A percentile compares a stretch with the other conserved stretches of the same genome.
Evolutionary conservation across 1,284 basidiomycete genomes (phyloP).

Genomic region (Apiotrichum mycotoxinovorans): DNA sequence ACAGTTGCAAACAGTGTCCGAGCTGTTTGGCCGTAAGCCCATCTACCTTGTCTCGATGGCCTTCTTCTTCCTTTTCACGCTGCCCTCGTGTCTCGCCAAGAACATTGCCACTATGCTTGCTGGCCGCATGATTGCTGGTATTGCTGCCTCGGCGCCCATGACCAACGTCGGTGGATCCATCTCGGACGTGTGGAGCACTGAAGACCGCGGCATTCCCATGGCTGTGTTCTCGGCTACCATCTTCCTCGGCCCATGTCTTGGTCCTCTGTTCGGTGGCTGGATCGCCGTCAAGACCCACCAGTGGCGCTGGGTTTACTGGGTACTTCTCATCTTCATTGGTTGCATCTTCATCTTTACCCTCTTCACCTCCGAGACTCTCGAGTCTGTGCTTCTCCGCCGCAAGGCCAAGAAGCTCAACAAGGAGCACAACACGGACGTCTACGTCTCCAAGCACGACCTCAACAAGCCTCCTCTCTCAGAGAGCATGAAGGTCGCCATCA

Average conservation of each 20-base stretch:
- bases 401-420: constrained; percentile 45
- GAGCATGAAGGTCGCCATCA: constrained; percentile 44
- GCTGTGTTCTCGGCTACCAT: constrained; percentile 48
- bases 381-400: constrained; percentile 46
- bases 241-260: constrained; percentile 51
- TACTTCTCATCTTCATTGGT: constrained; percentile 46
- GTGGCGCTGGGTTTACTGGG: constrained; percentile 54
- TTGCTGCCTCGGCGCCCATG: constrained; percentile 52
- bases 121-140: constrained; percentile 52
- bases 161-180: constrained; percentile 53
- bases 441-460: constrained; percentile 44
- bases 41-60: constrained; percentile 50
- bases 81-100: constrained; percentile 51
- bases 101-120: constrained; percentile 52
- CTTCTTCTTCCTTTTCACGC: constrained; percentile 51
- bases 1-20: constrained; percentile 24
- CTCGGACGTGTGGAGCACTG: constrained; percentile 50
- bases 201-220: constrained; percentile 51
- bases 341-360: constrained; percentile 34
- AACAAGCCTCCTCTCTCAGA: constrained; percentile 32
- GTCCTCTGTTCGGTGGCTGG: constrained; percentile 49
- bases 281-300: constrained; percentile 36
- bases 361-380: constrained; percentile 49
- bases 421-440: constrained; percentile 43
- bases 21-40: constrained; percentile 46